phyloP scores from a whole-genome alignment of 345 rosid genomes.

The Psidium guajava region DNA sequence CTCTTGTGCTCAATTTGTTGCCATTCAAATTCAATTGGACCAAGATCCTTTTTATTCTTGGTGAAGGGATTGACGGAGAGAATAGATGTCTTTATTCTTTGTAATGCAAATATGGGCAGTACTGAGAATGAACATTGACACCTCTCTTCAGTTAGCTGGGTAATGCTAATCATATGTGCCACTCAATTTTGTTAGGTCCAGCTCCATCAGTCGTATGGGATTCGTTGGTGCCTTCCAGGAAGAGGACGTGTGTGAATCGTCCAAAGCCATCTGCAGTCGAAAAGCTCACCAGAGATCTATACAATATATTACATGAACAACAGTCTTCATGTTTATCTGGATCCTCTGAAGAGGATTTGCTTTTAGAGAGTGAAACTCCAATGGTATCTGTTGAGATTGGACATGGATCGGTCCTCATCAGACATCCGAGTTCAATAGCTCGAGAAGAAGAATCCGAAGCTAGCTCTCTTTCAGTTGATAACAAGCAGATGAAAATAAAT shows the following conservation, averaged over 20 bases:
- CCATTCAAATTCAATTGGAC: not conserved
- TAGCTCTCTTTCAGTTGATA: conserved; percentile 86
- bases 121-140: not conserved
- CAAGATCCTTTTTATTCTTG: not conserved
- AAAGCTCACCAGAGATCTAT: conserved; percentile 82
- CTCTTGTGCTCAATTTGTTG: not conserved
- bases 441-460: conserved; percentile 98
- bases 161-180: not conserved
- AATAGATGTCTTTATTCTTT: not conserved
- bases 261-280: conserved; percentile 83
- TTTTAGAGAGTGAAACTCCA: conserved; percentile 76
- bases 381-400: conserved; percentile 98
- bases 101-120: not conserved
- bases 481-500: conserved; percentile 34
- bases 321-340: conserved; percentile 85
- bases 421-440: conserved; percentile 67
- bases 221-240: conserved; percentile 72
- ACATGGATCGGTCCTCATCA: conserved; percentile 85
- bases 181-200: conserved; percentile 45
- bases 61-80: not conserved
- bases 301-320: conserved; percentile 85
- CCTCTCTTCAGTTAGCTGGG: not conserved
- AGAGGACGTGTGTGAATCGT: conserved; percentile 78
- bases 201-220: conserved; percentile 89
- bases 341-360: conserved; percentile 86